A percentile compares a stretch with the other conserved stretches of the same genome.
phyloP scores from a whole-genome alignment of 331 rosid genomes.

The Quercus phellos region DNA sequence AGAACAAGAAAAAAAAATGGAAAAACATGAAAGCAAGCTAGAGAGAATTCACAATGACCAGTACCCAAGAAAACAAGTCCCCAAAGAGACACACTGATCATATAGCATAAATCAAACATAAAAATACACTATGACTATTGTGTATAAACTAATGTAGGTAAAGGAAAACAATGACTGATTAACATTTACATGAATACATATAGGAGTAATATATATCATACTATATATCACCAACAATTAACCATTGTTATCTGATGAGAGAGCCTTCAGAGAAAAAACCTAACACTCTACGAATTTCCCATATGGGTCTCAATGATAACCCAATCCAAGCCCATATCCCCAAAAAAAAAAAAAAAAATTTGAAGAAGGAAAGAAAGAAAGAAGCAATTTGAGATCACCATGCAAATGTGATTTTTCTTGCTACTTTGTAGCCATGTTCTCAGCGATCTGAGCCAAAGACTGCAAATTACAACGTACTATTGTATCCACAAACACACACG shows the following conservation, averaged over 20 bases:
- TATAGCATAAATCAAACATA: not conserved
- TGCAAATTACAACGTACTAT: slow-evolving; percentile 90
- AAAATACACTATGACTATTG: not conserved
- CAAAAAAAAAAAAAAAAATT: not conserved
- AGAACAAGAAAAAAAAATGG: not conserved
- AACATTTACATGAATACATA: not conserved
- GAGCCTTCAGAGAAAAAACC: not conserved
- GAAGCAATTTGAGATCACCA: not conserved
- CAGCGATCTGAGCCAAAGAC: slow-evolving; percentile 76
- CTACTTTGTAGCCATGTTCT: slow-evolving; percentile 32
- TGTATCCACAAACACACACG: slow-evolving; percentile 79
- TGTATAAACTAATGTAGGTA: not conserved
- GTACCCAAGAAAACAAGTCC: not conserved
- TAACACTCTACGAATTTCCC: slow-evolving; percentile 24
- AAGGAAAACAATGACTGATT: not conserved
- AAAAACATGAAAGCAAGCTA: not conserved
- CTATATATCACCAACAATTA: slow-evolving; percentile 12
- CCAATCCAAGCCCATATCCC: slow-evolving; percentile 27
- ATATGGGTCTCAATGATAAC: not conserved
- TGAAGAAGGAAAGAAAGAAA: not conserved
- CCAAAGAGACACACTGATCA: not conserved
- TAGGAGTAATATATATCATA: not conserved
- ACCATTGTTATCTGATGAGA: slow-evolving; percentile 21
- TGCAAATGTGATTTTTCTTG: not conserved
- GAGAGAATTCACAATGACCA: not conserved